Evolutionary conservation across 1,284 basidiomycete genomes (phyloP).

Genomic region (Cryptococcus hybrid): DNA sequence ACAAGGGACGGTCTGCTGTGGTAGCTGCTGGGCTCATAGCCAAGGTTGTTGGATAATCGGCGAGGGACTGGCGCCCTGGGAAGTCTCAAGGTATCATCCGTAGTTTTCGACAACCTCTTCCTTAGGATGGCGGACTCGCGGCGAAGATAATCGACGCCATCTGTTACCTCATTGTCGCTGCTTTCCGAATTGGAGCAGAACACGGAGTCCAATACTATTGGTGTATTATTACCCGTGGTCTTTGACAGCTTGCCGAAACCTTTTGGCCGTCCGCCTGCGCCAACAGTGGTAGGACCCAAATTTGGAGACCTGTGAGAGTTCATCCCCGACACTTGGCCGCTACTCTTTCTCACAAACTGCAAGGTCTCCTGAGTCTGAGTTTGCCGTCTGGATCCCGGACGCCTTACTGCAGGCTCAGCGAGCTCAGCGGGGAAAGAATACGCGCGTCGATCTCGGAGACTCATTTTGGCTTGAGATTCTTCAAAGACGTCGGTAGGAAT

Average conservation of each 20-base stretch:
- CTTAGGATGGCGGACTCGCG: conserved; percentile 2
- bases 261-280: conserved; percentile 1
- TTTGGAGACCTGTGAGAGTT: neutral
- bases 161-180: conserved; percentile 23
- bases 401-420: conserved; percentile 10
- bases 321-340: neutral
- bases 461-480: neutral
- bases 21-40: conserved; percentile 5
- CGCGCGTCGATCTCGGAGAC: conserved; percentile 35
- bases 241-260: conserved; percentile 21
- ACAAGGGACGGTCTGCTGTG: neutral
- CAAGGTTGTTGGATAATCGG: conserved; percentile 1
- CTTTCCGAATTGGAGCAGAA: conserved; percentile 43
- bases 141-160: conserved; percentile 2
- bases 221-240: conserved; percentile 37
- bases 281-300: neutral
- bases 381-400: conserved; percentile 7
- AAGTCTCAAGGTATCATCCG: neutral
- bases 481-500: conserved; percentile 4
- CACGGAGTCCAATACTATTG: conserved; percentile 30
- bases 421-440: conserved; percentile 43
- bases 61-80: neutral
- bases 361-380: conserved; percentile 17
- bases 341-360: conserved; percentile 34
- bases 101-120: neutral